Conservation (phyloP, 441 rosid genomes). For the Dalechampia spathulata region DNA sequence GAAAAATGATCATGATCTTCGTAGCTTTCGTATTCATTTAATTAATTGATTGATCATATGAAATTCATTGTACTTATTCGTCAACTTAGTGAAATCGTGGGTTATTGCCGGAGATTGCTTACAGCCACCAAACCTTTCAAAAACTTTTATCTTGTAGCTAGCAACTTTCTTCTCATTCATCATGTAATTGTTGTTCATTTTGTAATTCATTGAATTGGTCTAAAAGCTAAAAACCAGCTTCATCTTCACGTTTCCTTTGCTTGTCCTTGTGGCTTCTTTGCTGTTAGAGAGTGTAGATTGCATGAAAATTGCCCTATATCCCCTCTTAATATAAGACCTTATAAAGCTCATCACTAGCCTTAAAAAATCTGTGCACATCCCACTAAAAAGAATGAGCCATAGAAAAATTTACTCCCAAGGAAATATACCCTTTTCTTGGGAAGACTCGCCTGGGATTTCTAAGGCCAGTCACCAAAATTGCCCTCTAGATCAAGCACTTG, state of each 20-base stretch:
- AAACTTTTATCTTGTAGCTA: conserved; percentile 5
- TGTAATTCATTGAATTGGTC: conserved; percentile 19
- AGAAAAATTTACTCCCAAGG: conserved; percentile 46
- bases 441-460: conserved; percentile 48
- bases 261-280: conserved; percentile 17
- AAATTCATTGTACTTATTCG: neutral
- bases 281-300: conserved; percentile 21
- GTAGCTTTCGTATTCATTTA: neutral
- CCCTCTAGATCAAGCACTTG: neutral
- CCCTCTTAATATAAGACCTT: neutral
- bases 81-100: neutral
- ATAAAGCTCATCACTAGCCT: too few species aligned
- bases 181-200: conserved; percentile 29
- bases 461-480: conserved; percentile 19
- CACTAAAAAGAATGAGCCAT: conserved; percentile 29
- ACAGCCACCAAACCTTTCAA: conserved; percentile 1
- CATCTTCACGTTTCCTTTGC: conserved; percentile 32
- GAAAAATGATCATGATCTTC: neutral
- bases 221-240: conserved; percentile 20
- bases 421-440: conserved; percentile 62
- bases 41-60: neutral
- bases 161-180: conserved; percentile 17
- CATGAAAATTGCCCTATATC: conserved; percentile 19
- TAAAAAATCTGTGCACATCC: too few species aligned
- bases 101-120: neutral